These are phyloP conservation scores for Sporothrix pseudoabietina DNA, from an alignment of 2,329 filamentous ascomycete species.

Conservation along the genomic window DNA sequence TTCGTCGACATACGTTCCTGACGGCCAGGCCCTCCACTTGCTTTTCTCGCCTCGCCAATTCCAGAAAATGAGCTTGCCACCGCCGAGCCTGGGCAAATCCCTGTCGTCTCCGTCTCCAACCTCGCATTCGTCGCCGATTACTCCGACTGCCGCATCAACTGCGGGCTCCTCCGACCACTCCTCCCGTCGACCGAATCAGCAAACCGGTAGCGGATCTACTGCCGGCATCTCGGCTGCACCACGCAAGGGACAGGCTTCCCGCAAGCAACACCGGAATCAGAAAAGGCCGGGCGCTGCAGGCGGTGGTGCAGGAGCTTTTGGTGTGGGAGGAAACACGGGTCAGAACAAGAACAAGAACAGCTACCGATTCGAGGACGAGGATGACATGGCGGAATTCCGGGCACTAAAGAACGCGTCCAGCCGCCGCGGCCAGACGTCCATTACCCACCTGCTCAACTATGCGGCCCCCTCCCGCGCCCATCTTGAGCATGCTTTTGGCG, in stretches of 20 bases:
- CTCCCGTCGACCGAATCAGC: slow-evolving; percentile 48
- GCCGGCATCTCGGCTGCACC: slow-evolving; percentile 50
- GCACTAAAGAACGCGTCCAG: slow-evolving; percentile 60
- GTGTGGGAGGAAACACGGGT: background rate
- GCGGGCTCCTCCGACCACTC: slow-evolving; percentile 57
- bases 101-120: slow-evolving; percentile 47
- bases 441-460: slow-evolving; percentile 95
- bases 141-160: slow-evolving; percentile 48
- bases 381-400: slow-evolving; percentile 79
- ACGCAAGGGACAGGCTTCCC: slow-evolving; percentile 73
- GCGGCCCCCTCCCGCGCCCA: slow-evolving; percentile 74
- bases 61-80: slow-evolving; percentile 42
- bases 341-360: slow-evolving; percentile 17
- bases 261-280: slow-evolving; percentile 83
- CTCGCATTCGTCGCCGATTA: slow-evolving; percentile 47
- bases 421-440: slow-evolving; percentile 91
- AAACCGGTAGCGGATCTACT: slow-evolving; percentile 38
- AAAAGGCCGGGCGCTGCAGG: slow-evolving; percentile 60
- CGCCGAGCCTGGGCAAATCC: slow-evolving; percentile 54
- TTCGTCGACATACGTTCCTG: background rate
- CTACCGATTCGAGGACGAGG: slow-evolving; percentile 69
- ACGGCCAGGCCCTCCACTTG: background rate
- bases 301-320: background rate
- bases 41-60: background rate
- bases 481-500: slow-evolving; percentile 49